Conservation (phyloP, 169 alveolate species). For the Plasmodium berghei region DNA sequence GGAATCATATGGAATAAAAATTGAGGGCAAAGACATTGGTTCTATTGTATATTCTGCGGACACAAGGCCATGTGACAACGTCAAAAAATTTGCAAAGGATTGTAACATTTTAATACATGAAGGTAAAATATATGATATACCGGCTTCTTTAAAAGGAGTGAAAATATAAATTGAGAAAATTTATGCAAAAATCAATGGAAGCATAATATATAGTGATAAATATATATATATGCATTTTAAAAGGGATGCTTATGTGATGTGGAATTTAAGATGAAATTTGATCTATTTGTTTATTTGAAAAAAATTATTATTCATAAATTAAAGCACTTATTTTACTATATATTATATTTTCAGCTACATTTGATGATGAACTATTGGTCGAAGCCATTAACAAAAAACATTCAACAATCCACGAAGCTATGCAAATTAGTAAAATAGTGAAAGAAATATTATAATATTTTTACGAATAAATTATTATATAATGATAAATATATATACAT, state of each 20-base stretch:
- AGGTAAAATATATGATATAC: constrained; percentile 75
- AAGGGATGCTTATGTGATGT: too few relatives aligned
- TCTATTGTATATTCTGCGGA: constrained; percentile 93
- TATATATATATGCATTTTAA: not conserved
- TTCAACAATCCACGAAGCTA: constrained; percentile 84
- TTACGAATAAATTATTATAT: not conserved
- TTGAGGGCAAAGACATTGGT: constrained; percentile 68
- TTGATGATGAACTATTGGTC: constrained; percentile 81
- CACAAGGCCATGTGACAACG: constrained; percentile 91
- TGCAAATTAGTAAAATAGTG: constrained; percentile 80
- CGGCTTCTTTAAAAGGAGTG: not conserved
- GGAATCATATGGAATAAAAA: constrained; percentile 83
- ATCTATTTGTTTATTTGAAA: too few relatives aligned
- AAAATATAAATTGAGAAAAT: not conserved
- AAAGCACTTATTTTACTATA: not conserved
- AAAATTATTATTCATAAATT: too few relatives aligned
- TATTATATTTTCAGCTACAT: constrained; percentile 83
- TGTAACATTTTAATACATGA: constrained; percentile 93
- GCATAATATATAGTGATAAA: not conserved
- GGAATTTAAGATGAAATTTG: too few relatives aligned
- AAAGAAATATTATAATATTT: not conserved
- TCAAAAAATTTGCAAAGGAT: constrained; percentile 85
- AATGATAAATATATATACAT: constrained; percentile 1
- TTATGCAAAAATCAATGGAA: not conserved
- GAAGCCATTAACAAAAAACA: constrained; percentile 89